Evolutionary conservation across 163 green algal species (phyloP).

Genomic region (Coccomyxa subellipsoidea): DNA sequence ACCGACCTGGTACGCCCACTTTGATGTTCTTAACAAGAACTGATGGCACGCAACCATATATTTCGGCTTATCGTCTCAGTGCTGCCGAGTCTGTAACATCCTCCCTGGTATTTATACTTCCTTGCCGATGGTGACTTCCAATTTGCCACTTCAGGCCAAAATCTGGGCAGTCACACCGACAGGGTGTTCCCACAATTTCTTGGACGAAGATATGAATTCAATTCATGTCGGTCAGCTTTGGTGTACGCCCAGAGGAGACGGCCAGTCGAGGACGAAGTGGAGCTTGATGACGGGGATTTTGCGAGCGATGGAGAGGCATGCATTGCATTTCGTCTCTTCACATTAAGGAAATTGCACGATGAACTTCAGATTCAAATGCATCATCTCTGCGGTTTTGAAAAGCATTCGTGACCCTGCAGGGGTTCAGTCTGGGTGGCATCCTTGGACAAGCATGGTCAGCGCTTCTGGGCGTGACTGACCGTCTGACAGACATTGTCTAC

Average conservation of each 20-base stretch:
- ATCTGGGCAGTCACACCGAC: neutral
- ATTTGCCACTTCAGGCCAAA: too few relatives aligned
- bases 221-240: neutral
- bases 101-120: too few relatives aligned
- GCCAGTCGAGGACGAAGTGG: slow-evolving; percentile 20
- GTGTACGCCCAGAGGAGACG: neutral
- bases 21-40: neutral
- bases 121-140: too few relatives aligned
- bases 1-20: neutral
- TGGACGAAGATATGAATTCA: neutral
- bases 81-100: too few relatives aligned
- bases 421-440: neutral
- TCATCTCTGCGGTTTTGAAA: too few relatives aligned
- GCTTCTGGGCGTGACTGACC: neutral
- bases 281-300: slow-evolving; percentile 21
- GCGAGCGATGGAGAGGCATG: neutral
- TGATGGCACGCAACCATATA: too few relatives aligned
- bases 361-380: too few relatives aligned
- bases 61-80: too few relatives aligned
- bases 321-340: neutral
- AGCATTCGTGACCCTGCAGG: neutral
- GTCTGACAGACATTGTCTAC: neutral
- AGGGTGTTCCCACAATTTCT: neutral
- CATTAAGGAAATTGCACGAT: too few relatives aligned
- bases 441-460: neutral